Evolutionary conservation across 805 yeast species (phyloP).

Genomic region (Candida oleophila): DNA sequence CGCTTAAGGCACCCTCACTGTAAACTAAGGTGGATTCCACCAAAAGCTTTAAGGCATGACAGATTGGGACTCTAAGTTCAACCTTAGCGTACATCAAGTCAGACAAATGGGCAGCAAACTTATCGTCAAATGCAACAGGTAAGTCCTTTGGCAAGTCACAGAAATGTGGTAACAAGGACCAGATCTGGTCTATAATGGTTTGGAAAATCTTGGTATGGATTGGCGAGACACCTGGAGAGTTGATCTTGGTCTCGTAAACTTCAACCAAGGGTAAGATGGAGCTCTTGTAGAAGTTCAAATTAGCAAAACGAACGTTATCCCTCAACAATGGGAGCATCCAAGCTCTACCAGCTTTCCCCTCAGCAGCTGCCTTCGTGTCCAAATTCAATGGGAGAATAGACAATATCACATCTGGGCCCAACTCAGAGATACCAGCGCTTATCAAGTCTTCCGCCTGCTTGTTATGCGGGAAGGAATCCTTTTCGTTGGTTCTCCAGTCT

Average conservation of each 20-base stretch:
- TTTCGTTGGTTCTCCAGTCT: constrained; percentile 79
- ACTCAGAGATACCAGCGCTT: constrained; percentile 69
- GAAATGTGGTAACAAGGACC: constrained; percentile 89
- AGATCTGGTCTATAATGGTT: constrained; percentile 86
- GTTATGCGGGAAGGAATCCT: constrained; percentile 62
- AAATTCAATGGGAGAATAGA: constrained; percentile 77
- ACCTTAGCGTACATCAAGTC: constrained; percentile 71
- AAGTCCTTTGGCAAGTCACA: constrained; percentile 85
- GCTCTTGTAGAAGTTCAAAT: constrained; percentile 58
- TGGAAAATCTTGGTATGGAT: constrained; percentile 69
- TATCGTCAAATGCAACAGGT: constrained; percentile 59
- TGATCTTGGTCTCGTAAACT: constrained; percentile 51
- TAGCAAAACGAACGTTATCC: constrained; percentile 76
- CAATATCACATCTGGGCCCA: constrained; percentile 87
- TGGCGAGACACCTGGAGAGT: constrained; percentile 48
- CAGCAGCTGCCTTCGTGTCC: constrained; percentile 40
- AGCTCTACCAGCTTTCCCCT: constrained; percentile 77
- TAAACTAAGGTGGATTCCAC: constrained; percentile 75
- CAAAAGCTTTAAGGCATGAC: constrained; percentile 74
- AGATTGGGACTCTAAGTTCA: constrained; percentile 74
- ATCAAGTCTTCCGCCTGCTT: constrained; percentile 79
- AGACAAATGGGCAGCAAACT: constrained; percentile 76
- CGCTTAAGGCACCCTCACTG: constrained; percentile 55
- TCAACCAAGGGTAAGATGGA: constrained; percentile 66
- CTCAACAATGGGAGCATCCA: constrained; percentile 92